These are phyloP conservation scores for Datura wrightii DNA, from an alignment of 257 asterid species.

Conservation along the genomic window DNA sequence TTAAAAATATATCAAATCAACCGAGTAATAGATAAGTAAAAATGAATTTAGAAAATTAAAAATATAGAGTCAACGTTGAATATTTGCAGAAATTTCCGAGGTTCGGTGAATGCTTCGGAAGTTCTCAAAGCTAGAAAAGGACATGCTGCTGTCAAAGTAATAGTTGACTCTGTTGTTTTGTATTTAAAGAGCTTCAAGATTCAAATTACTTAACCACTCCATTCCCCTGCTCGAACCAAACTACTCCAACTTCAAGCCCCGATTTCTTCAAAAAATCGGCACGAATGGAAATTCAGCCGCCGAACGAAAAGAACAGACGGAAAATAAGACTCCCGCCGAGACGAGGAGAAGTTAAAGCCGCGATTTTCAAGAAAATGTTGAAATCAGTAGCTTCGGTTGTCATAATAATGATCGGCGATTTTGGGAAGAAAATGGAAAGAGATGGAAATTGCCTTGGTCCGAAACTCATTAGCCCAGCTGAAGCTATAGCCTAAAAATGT, in stretches of 20 bases:
- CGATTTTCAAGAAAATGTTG: background rate
- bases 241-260: no score
- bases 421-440: background rate
- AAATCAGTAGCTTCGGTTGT: background rate
- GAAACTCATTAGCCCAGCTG: background rate
- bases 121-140: no score
- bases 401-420: background rate
- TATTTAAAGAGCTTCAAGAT: no score
- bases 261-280: background rate
- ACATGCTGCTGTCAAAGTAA: no score
- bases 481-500: background rate
- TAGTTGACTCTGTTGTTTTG: no score
- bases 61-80: no score
- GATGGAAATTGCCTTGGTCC: background rate
- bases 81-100: no score
- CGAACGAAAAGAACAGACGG: background rate
- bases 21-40: no score
- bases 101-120: no score
- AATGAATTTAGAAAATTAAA: no score
- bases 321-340: background rate
- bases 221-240: background rate
- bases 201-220: background rate
- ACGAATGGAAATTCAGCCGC: background rate
- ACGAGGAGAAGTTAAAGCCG: conserved; percentile 22
- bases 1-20: no score